Base-by-base conservation (phyloP, 2,329 filamentous ascomycete species). In the Alternaria ethzedia region DNA sequence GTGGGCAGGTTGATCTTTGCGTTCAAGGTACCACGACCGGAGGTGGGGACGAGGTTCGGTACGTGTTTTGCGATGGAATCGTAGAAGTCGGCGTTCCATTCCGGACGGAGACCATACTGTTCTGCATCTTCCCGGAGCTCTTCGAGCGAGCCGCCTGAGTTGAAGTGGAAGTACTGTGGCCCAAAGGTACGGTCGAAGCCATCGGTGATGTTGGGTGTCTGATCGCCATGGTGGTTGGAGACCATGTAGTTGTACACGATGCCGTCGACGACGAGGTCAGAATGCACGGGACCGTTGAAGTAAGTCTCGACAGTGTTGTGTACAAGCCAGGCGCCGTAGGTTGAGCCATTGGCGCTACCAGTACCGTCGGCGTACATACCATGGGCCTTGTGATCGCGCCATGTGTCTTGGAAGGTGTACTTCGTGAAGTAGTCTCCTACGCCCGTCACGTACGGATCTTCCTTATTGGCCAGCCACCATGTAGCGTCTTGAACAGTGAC, bases 101-200 rank as follows among this genome's bases (percentile, higher is more conserved):
- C 0, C 85, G 83, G 41, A 82, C 78, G 9, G 84, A 85, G 63
- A 83, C 84, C 62, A 83, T 78, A 17, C 81, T 79, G 1, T 10
- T 58, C 55, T 5, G 89, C 88, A 58, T 90, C 88, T 11, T 80
- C 78, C 21, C 86, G 82, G 3, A 89, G 82, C 2, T 65, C 80
- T 8, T 82, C 82, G 4, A 70, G 63, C 2, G 69, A 68, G 2
- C 81, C 78, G 11, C 86, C 86, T 55, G 84, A 83, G 75, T 90
- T 90, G 80, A 90, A 90, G 70, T 89, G 82, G 70, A 86, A 90
- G 70, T 85, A 89, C 73, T 87, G 85, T 6, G 88, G 88, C 2
- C 89, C 89, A 70, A 90, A 90, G 0, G 88, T 90, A 3, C 88
- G 83, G 69, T 90, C 88, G 66, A 90, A 90, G 0, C 88, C 88